Evolutionary conservation across 768 basidiomycete species (phyloP), one percentile per base, ranked within the genome.

Genomic region (Suillus subaureus): DNA sequence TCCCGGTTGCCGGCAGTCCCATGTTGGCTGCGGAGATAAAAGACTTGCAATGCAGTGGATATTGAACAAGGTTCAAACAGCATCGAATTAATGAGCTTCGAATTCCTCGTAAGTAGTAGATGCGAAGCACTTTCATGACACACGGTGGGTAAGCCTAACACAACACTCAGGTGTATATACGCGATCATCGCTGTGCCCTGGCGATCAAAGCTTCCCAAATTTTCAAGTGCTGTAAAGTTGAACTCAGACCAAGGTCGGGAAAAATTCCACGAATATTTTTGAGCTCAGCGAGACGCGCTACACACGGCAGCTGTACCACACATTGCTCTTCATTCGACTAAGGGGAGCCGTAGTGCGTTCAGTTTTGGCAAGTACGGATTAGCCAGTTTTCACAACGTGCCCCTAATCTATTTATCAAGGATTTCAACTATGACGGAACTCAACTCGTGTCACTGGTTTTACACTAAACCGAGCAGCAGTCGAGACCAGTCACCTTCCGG

Each of bases 21-120:
- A 40, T 40, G 39, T 57, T 57, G n/a, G 16, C 49, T 51, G 51
- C 26, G 55, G 55, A n/a, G 33, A 56, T 56, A 40, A 40, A 40
- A 35, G 35, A 13, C 21, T 23, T 40, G 15, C 31, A 16, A 21
- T 33, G 23, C 39, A n/a, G 43, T 37, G 8, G 31, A 37, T 28
- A 40, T 21, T 16, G 2, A 21, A n/a, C 31, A 64, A 64, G 31
- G 40, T 61, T 64, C n/a, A 45, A 35, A 64, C 63, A 64, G 31
- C 63, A 63, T 61, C 58, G n/a, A 15, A 57, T 57, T 58, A 40
- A 40, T 58, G 57, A 58, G 6, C 56, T 57, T 57, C 56, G 8
- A 57, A 39, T 31, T 54, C 28, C 18, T 31, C 15, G 51, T 9
- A 8, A 4, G 49, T 16, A 51, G 15, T 28, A 49, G 11, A 52